Percentiles rank a stretch among this genome's conserved stretches.
Conservation (phyloP, 169 alveolate species). For the Cryptosporidium tyzzeri region DNA sequence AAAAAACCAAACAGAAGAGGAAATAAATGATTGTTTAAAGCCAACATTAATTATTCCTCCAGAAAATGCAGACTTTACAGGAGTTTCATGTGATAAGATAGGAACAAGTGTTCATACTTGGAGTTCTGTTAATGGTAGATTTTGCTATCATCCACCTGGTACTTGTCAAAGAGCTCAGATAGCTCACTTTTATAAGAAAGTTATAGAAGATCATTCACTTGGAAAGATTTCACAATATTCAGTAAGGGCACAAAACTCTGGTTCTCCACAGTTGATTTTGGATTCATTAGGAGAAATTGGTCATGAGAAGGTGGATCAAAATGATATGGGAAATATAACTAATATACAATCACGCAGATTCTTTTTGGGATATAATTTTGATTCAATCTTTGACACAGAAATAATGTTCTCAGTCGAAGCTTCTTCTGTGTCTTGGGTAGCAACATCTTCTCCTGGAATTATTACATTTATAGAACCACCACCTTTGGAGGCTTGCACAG, state of each 20-base stretch:
- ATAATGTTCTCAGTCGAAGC: slow-evolving; percentile 75
- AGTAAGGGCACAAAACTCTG: slow-evolving; percentile 48
- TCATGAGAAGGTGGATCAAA: neutral
- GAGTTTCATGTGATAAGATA: slow-evolving; percentile 69
- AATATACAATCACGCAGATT: slow-evolving; percentile 34
- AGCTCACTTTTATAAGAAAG: slow-evolving; percentile 47
- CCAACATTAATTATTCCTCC: slow-evolving; percentile 73
- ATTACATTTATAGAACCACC: slow-evolving; percentile 75
- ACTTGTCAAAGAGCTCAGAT: slow-evolving; percentile 69
- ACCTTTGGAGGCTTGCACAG: slow-evolving; percentile 56
- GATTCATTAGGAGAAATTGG: slow-evolving; percentile 20
- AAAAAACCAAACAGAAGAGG: slow-evolving; percentile 52
- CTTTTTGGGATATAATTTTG: slow-evolving; percentile 66
- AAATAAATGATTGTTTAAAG: slow-evolving; percentile 46
- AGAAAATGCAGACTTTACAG: slow-evolving; percentile 65
- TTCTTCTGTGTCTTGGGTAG: slow-evolving; percentile 73
- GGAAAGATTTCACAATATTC: slow-evolving; percentile 64
- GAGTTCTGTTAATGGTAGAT: slow-evolving; percentile 70
- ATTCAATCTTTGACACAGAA: slow-evolving; percentile 72
- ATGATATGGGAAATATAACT: slow-evolving; percentile 3
- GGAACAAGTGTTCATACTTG: slow-evolving; percentile 69
- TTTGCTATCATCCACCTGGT: slow-evolving; percentile 73
- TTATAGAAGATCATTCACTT: slow-evolving; percentile 49
- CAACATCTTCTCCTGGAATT: slow-evolving; percentile 73
- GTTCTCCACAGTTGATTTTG: slow-evolving; percentile 54